phyloP scores from a whole-genome alignment of 2,329 filamentous ascomycete genomes.

The Coleophoma crateriformis region DNA sequence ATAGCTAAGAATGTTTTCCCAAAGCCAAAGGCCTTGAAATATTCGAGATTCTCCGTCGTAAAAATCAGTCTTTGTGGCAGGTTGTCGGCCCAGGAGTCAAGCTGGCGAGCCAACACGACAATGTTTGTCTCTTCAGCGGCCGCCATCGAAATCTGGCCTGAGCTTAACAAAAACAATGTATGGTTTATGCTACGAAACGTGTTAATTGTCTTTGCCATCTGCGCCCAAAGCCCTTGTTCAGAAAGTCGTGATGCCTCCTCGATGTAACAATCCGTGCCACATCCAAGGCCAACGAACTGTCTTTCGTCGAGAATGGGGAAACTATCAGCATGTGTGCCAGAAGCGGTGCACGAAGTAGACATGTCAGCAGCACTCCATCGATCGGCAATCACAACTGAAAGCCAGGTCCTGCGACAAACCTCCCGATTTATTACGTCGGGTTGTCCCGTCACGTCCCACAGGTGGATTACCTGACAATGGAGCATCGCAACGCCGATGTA shows the following conservation, averaged over 20 bases:
- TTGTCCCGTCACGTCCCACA: conserved; percentile 7
- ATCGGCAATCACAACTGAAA: conserved; percentile 10
- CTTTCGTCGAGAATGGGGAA: conserved; percentile 7
- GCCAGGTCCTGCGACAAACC: conserved; percentile 7
- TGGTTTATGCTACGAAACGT: conserved; percentile 8
- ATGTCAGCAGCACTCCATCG: conserved; percentile 12
- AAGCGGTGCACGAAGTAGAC: conserved; percentile 4
- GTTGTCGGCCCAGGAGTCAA: conserved; percentile 28
- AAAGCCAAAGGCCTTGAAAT: conserved; percentile 28
- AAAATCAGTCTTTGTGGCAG: conserved; percentile 29
- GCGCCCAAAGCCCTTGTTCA: conserved; percentile 9
- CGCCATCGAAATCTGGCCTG: background rate
- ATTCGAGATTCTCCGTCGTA: conserved; percentile 30
- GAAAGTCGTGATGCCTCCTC: background rate
- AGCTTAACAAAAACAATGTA: conserved; percentile 3
- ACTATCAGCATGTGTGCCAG: conserved; percentile 2
- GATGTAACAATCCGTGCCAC: background rate
- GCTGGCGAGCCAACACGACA: conserved; percentile 20
- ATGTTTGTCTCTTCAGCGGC: background rate
- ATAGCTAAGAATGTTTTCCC: conserved; percentile 37
- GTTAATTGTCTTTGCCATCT: conserved; percentile 12
- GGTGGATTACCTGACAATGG: conserved; percentile 7
- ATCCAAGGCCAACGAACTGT: conserved; percentile 6
- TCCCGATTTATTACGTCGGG: conserved; percentile 5
- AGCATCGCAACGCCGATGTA: conserved; percentile 10